These are phyloP conservation scores for Oidium heveae DNA, from an alignment of 2,329 filamentous ascomycete species.

Conservation along the genomic window DNA sequence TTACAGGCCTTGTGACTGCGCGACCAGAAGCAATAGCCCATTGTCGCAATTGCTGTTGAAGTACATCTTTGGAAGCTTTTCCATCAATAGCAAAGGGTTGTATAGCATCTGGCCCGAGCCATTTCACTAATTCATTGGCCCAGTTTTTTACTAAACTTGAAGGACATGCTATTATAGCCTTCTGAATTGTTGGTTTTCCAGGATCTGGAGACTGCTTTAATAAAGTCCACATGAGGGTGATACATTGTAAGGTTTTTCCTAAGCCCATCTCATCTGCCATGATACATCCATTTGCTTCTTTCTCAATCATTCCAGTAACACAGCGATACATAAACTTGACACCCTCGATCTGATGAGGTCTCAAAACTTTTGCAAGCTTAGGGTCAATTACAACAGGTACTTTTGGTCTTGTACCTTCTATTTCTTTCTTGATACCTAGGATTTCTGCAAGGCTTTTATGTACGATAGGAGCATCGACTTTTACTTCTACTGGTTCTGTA, in stretches of 20 bases:
- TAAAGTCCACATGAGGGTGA: slow-evolving; percentile 86
- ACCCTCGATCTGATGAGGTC: slow-evolving; percentile 92
- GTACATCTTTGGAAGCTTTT: slow-evolving; percentile 82
- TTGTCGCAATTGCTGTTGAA: slow-evolving; percentile 71
- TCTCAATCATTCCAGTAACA: slow-evolving; percentile 84
- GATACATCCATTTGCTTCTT: slow-evolving; percentile 87
- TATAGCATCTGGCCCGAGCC: slow-evolving; percentile 79
- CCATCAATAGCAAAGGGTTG: slow-evolving; percentile 90
- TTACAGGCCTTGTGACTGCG: slow-evolving; percentile 66
- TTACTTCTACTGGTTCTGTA: slow-evolving; percentile 21
- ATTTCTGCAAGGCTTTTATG: slow-evolving; percentile 94
- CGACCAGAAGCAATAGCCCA: slow-evolving; percentile 89
- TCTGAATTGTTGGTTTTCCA: slow-evolving; percentile 83
- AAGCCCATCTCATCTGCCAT: slow-evolving; percentile 99
- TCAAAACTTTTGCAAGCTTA: slow-evolving; percentile 61
- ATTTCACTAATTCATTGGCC: slow-evolving; percentile 92
- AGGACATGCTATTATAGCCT: slow-evolving; percentile 88
- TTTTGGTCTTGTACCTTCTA: slow-evolving; percentile 53
- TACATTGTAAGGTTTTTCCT: slow-evolving; percentile 93
- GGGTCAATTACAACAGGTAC: slow-evolving; percentile 98
- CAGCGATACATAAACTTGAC: slow-evolving; percentile 94
- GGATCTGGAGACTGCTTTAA: slow-evolving; percentile 88
- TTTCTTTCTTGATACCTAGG: slow-evolving; percentile 73
- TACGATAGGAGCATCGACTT: slow-evolving; percentile 55
- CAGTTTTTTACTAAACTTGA: slow-evolving; percentile 93